Conservation (phyloP, 768 basidiomycete species). For the Tephrocybe sp. region DNA sequence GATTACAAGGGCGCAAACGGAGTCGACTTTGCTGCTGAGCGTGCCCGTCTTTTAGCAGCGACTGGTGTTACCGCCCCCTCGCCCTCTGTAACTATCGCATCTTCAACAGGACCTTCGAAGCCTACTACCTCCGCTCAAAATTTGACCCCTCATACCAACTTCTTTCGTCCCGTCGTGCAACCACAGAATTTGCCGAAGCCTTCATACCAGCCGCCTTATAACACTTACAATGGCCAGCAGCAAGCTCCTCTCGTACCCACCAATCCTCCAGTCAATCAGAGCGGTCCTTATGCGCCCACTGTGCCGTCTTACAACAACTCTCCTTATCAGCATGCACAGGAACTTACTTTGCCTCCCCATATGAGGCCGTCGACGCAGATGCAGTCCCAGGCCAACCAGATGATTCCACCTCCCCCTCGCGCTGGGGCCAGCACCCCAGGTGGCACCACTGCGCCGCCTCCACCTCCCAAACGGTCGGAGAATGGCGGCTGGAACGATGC, state of each 20-base stretch:
- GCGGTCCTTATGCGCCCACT: constrained; percentile 34
- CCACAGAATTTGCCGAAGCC: background rate
- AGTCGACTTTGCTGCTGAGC: constrained; percentile 34
- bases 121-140: constrained; percentile 19
- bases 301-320: constrained; percentile 15
- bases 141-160: background rate
- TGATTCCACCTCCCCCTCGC: constrained; percentile 45
- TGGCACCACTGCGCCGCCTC: constrained; percentile 30
- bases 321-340: constrained; percentile 20
- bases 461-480: constrained; percentile 64
- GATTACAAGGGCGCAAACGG: constrained; percentile 69
- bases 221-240: background rate
- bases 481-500: constrained; percentile 94
- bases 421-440: constrained; percentile 29
- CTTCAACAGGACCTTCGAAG: constrained; percentile 16
- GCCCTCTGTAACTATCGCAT: constrained; percentile 19
- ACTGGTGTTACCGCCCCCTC: constrained; percentile 16
- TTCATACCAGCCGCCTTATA: background rate
- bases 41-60: constrained; percentile 38
- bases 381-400: constrained; percentile 34
- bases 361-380: constrained; percentile 28
- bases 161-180: constrained; percentile 9
- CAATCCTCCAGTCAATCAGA: constrained; percentile 21
- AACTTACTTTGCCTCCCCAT: constrained; percentile 40
- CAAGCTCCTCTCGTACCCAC: constrained; percentile 22